Evolutionary conservation across 2,329 filamentous ascomycete genomes (phyloP).

Genomic region (Emmonsiellopsis sp.): DNA sequence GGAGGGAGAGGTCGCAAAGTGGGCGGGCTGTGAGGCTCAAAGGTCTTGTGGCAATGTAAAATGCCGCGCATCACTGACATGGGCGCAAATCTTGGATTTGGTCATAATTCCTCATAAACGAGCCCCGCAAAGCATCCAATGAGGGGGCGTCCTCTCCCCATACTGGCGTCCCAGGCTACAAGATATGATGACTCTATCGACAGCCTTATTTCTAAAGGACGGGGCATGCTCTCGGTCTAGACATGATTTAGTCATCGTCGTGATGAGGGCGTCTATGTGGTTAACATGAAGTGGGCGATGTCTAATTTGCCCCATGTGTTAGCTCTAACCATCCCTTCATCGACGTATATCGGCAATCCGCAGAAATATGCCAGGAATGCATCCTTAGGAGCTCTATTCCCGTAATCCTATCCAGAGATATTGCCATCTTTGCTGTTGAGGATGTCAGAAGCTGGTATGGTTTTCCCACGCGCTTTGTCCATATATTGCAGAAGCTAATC

Average conservation of each 20-base stretch:
- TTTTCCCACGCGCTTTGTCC: neutral
- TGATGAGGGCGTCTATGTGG: neutral
- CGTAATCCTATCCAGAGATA: neutral
- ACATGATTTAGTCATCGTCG: neutral
- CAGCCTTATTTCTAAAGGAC: neutral
- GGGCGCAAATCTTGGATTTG: too few species aligned
- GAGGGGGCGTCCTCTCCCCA: too few species aligned
- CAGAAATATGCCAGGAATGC: too few species aligned
- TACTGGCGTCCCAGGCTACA: neutral
- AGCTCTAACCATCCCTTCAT: too few species aligned
- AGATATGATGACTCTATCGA: neutral
- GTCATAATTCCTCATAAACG: too few species aligned
- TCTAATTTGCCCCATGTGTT: too few species aligned
- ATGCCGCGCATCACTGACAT: too few species aligned
- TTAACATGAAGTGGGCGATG: neutral
- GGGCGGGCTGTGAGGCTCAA: too few species aligned
- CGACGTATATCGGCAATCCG: too few species aligned
- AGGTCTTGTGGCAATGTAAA: too few species aligned
- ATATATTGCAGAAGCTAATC: constrained; percentile 31
- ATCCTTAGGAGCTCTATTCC: neutral
- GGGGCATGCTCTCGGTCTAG: neutral
- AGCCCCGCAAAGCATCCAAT: too few species aligned
- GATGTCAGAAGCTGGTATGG: neutral
- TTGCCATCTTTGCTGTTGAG: neutral
- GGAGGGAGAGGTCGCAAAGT: too few species aligned